Conservation (phyloP, 2,329 filamentous ascomycete species). For the Pyrenochaeta sp. region DNA sequence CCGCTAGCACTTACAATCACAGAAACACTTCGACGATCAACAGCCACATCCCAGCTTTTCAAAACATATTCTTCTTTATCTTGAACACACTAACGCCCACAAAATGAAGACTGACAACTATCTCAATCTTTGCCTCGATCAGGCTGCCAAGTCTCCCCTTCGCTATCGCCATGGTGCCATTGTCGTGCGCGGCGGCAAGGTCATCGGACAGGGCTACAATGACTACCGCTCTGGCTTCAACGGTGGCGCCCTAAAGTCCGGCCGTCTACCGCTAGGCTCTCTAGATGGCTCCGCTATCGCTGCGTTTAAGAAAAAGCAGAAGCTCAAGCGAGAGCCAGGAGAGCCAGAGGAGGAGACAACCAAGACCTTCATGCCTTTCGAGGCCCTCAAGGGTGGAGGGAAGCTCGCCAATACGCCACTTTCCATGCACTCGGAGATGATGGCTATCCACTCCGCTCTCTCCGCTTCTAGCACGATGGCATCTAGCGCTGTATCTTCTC, state of each 20-base stretch:
- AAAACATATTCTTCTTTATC: neutral
- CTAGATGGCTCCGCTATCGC: slow-evolving; percentile 48
- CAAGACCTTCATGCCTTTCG: slow-evolving; percentile 52
- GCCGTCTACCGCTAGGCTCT: slow-evolving; percentile 43
- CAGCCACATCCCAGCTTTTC: neutral
- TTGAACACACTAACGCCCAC: neutral
- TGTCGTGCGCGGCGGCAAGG: slow-evolving; percentile 62
- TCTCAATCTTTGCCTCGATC: slow-evolving; percentile 61
- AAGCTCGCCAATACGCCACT: slow-evolving; percentile 54
- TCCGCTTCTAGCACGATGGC: slow-evolving; percentile 55
- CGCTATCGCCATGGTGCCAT: slow-evolving; percentile 61
- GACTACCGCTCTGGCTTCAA: slow-evolving; percentile 60
- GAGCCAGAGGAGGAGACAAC: slow-evolving; percentile 2
- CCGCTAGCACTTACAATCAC: neutral
- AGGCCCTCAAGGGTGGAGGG: slow-evolving; percentile 50
- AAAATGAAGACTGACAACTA: slow-evolving; percentile 59
- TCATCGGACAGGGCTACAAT: slow-evolving; percentile 63
- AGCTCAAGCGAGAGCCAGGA: slow-evolving; percentile 18
- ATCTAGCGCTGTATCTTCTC: slow-evolving; percentile 52
- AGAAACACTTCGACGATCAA: neutral
- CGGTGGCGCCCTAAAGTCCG: slow-evolving; percentile 60
- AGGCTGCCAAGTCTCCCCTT: slow-evolving; percentile 60
- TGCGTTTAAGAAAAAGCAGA: slow-evolving; percentile 46
- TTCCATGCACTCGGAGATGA: slow-evolving; percentile 65
- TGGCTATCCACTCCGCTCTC: slow-evolving; percentile 63